Evolutionary conservation across 768 basidiomycete genomes (phyloP).

Genomic region (Phaeolepiota aurea): DNA sequence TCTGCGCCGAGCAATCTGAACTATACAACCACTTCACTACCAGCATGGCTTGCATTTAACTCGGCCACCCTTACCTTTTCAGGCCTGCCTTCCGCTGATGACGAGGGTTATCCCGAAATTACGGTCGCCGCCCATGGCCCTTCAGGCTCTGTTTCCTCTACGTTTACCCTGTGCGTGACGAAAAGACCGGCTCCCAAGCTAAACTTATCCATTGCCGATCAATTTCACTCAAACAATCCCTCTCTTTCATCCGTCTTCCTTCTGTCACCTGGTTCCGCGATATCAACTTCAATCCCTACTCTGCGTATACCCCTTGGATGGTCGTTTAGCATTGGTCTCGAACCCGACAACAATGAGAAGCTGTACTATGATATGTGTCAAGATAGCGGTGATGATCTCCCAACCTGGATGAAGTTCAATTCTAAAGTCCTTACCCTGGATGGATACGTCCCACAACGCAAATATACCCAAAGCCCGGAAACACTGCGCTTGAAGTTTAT

Average conservation of each 20-base stretch:
- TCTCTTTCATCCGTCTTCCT: slow-evolving; percentile 73
- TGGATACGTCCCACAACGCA: slow-evolving; percentile 59
- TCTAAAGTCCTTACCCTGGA: slow-evolving; percentile 61
- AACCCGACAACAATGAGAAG: slow-evolving; percentile 52
- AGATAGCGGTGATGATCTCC: slow-evolving; percentile 62
- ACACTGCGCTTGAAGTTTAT: slow-evolving; percentile 47
- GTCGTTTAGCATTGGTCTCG: slow-evolving; percentile 88
- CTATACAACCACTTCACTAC: slow-evolving; percentile 54
- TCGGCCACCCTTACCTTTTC: slow-evolving; percentile 45
- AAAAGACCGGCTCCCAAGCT: slow-evolving; percentile 44
- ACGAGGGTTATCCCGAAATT: slow-evolving; percentile 57
- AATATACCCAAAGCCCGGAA: slow-evolving; percentile 26
- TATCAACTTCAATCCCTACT: slow-evolving; percentile 39
- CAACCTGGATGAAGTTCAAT: slow-evolving; percentile 72
- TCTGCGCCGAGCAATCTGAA: slow-evolving; percentile 30
- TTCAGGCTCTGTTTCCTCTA: slow-evolving; percentile 40
- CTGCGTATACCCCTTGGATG: slow-evolving; percentile 73
- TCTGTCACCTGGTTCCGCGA: slow-evolving; percentile 50
- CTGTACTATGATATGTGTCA: slow-evolving; percentile 60
- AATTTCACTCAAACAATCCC: slow-evolving; percentile 51
- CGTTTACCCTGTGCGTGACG: slow-evolving; percentile 51
- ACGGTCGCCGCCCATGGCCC: slow-evolving; percentile 56
- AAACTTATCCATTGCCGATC: slow-evolving; percentile 42
- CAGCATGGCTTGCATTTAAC: slow-evolving; percentile 76
- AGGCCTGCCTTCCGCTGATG: slow-evolving; percentile 56